Conservation (phyloP, 1,139 yeast genomes). For the Eremothecium coryli region DNA sequence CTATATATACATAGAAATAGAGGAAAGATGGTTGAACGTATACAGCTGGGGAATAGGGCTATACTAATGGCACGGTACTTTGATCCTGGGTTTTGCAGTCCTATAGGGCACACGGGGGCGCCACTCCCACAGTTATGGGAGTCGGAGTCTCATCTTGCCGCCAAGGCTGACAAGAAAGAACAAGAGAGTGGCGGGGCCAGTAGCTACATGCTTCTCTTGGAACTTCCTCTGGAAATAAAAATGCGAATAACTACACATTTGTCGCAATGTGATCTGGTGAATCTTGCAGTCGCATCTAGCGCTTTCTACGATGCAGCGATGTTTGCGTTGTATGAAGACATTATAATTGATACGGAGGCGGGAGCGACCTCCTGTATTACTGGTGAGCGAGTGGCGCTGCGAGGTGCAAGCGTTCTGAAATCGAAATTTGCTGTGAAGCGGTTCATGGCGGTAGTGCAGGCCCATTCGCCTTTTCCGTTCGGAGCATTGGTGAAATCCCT, state of each 20-base stretch:
- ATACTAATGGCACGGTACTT: constrained; percentile 12
- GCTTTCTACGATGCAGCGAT: constrained; percentile 31
- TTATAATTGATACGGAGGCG: constrained; percentile 33
- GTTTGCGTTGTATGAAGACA: constrained; percentile 34
- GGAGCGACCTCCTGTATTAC: no score
- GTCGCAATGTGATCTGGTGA: constrained; percentile 37
- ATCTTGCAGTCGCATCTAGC: constrained; percentile 31
- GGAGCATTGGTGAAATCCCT: constrained; percentile 9
- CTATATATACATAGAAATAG: background rate
- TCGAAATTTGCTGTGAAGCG: constrained; percentile 8
- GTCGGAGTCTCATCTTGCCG: background rate
- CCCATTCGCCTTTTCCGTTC: constrained; percentile 1
- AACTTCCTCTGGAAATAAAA: constrained; percentile 36
- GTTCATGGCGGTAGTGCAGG: constrained; percentile 7
- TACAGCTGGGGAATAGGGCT: no score
- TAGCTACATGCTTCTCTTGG: no score
- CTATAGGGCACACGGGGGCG: constrained; percentile 13
- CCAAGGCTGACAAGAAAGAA: no score
- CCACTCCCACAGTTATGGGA: constrained; percentile 8
- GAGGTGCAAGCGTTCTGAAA: constrained; percentile 12
- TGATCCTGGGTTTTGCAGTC: constrained; percentile 8
- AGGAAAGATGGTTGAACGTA: background rate
- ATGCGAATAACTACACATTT: constrained; percentile 31
- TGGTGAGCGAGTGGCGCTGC: background rate
- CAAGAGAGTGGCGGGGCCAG: no score